Percentiles rank a stretch among this genome's conserved stretches.
phyloP scores from a whole-genome alignment of 2,329 filamentous ascomycete species.

The Aspergillus ochraceoroseus region DNA sequence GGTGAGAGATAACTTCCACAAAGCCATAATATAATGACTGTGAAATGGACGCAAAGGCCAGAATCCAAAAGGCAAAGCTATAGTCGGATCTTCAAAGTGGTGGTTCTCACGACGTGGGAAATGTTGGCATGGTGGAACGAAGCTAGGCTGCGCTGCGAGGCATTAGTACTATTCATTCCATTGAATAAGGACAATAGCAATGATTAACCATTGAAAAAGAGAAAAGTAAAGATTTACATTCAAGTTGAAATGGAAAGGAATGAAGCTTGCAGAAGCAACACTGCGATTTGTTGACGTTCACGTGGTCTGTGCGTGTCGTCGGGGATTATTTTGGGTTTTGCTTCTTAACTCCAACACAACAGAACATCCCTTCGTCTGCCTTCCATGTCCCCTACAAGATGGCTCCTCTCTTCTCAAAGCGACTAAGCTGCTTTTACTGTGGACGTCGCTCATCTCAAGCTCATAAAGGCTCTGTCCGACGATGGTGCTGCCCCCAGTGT shows the following conservation, averaged over 20 bases:
- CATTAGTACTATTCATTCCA: too few relatives aligned
- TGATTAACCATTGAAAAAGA: too few relatives aligned
- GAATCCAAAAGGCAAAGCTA: too few relatives aligned
- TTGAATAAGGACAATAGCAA: too few relatives aligned
- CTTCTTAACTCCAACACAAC: constrained; percentile 23
- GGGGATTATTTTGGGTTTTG: constrained; percentile 25
- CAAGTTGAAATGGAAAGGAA: too few relatives aligned
- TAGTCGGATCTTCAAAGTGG: too few relatives aligned
- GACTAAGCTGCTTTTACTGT: constrained; percentile 77
- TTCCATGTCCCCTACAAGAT: constrained; percentile 28
- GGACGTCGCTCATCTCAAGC: constrained; percentile 60
- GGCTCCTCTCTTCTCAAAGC: constrained; percentile 42
- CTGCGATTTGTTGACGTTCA: constrained; percentile 10
- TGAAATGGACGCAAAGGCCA: too few relatives aligned
- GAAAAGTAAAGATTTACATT: too few relatives aligned
- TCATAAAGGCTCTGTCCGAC: constrained; percentile 55
- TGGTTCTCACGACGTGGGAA: too few relatives aligned
- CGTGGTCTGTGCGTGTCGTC: constrained; percentile 25
- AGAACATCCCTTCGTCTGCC: constrained; percentile 1
- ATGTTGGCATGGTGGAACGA: too few relatives aligned
- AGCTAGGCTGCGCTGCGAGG: too few relatives aligned
- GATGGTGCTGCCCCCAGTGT: constrained; percentile 72
- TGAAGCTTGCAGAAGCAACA: too few relatives aligned
- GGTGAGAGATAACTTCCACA: constrained; percentile 1
- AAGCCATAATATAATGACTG: not conserved